A percentile compares a stretch with the other conserved stretches of the same genome.
These are phyloP conservation scores for Dendrobium catenatum DNA, from an alignment of 106 monocot genomes.

Conservation along the genomic window DNA sequence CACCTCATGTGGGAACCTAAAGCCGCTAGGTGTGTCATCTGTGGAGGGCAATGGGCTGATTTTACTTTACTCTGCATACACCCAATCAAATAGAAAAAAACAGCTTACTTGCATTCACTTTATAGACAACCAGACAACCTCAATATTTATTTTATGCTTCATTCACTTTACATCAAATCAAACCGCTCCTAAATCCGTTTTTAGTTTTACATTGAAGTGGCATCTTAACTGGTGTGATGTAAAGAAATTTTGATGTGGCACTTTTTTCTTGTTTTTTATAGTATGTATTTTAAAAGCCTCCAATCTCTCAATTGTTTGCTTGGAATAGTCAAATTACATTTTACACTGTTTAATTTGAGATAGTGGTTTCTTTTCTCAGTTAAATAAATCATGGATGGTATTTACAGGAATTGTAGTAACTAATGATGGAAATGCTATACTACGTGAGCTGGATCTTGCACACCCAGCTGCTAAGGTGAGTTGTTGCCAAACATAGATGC, in stretches of 20 bases:
- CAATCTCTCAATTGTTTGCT: background rate
- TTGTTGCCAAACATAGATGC: background rate
- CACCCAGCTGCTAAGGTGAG: conserved; percentile 78
- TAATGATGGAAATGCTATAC: conserved; percentile 80
- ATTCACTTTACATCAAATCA: too few species aligned
- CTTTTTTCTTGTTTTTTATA: background rate
- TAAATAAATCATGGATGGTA: background rate
- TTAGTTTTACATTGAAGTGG: background rate
- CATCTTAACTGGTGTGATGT: background rate
- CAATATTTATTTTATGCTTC: too few species aligned
- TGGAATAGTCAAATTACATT: background rate
- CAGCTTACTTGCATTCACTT: too few species aligned
- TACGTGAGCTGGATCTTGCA: conserved; percentile 75
- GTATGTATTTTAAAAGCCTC: background rate
- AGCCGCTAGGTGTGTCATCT: too few species aligned
- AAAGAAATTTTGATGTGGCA: background rate
- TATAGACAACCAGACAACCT: too few species aligned
- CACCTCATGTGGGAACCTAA: too few species aligned
- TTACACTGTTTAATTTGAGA: background rate
- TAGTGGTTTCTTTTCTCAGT: background rate
- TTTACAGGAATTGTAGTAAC: conserved; percentile 70
- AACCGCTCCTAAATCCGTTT: background rate
- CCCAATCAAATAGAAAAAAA: too few species aligned
- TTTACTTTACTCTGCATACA: too few species aligned
- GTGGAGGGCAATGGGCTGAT: too few species aligned